These are phyloP conservation scores for Sclerotinia spermophila DNA, from an alignment of 2,329 filamentous ascomycete species.

Conservation along the genomic window DNA sequence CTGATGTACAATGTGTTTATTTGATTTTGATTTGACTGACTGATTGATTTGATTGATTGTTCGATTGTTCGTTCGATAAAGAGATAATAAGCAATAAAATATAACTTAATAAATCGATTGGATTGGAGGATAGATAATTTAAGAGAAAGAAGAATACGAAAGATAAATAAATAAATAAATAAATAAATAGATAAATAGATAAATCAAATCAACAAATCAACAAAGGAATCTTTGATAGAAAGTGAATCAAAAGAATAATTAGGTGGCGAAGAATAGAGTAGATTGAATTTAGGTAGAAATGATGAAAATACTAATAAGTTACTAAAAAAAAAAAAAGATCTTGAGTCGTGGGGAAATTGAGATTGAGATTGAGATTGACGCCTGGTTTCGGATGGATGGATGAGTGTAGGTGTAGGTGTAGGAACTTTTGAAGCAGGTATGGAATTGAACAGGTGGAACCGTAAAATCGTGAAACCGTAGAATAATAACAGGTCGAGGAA, in stretches of 20 bases:
- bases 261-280: background rate
- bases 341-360: constrained; percentile 1
- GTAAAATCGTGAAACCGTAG: background rate
- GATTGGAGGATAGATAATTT: background rate
- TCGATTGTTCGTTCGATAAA: background rate
- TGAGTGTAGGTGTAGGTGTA: background rate
- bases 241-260: background rate
- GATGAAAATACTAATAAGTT: background rate
- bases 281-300: constrained; percentile 12
- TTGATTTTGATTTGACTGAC: no score
- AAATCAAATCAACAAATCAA: background rate
- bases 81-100: no score
- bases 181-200: background rate
- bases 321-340: background rate
- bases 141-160: background rate
- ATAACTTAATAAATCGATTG: no score
- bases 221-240: background rate
- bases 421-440: background rate
- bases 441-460: background rate
- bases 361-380: background rate
- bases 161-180: background rate
- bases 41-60: background rate
- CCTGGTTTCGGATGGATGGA: background rate
- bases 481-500: background rate
- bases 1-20: no score